Conservation (phyloP, 2,329 filamentous ascomycete genomes). For the Conoideocrella luteorostrata region DNA sequence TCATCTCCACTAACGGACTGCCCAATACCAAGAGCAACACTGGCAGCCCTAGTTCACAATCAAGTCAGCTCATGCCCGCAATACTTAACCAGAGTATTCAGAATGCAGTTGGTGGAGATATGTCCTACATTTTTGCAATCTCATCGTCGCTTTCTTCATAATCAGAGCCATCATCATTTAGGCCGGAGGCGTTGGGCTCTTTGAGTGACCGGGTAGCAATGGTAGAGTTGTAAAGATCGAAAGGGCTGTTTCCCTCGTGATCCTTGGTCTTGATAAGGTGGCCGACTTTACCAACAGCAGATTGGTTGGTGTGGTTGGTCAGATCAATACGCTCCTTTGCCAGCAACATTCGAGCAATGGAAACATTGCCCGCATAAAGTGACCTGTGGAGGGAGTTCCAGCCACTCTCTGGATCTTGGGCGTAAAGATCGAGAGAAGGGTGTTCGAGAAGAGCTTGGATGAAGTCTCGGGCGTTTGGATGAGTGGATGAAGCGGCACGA, state of each 20-base stretch:
- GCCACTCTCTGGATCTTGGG: slow-evolving; percentile 83
- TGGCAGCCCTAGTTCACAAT: slow-evolving; percentile 13
- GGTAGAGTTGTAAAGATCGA: slow-evolving; percentile 85
- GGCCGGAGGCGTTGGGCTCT: slow-evolving; percentile 37
- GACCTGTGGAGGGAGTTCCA: slow-evolving; percentile 94
- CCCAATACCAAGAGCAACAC: slow-evolving; percentile 12
- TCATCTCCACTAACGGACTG: slow-evolving; percentile 59
- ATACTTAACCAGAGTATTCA: not conserved
- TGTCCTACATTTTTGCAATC: slow-evolving; percentile 22
- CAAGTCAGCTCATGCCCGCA: not conserved
- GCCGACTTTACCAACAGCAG: slow-evolving; percentile 55
- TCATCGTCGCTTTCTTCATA: slow-evolving; percentile 42
- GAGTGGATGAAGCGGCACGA: slow-evolving; percentile 71
- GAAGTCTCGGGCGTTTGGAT: slow-evolving; percentile 64
- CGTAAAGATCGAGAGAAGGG: slow-evolving; percentile 76
- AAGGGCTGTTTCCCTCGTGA: slow-evolving; percentile 86
- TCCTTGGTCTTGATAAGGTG: slow-evolving; percentile 93
- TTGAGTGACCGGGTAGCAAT: slow-evolving; percentile 71
- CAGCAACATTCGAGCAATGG: slow-evolving; percentile 76
- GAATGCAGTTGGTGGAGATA: not conserved
- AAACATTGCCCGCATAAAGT: slow-evolving; percentile 82
- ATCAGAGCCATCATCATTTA: slow-evolving; percentile 47
- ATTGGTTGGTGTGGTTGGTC: slow-evolving; percentile 48
- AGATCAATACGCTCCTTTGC: slow-evolving; percentile 66
- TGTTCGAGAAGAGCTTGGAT: slow-evolving; percentile 75